Conservation (phyloP, 2,329 filamentous ascomycete species). For the Aspergillus puulaauensis region DNA sequence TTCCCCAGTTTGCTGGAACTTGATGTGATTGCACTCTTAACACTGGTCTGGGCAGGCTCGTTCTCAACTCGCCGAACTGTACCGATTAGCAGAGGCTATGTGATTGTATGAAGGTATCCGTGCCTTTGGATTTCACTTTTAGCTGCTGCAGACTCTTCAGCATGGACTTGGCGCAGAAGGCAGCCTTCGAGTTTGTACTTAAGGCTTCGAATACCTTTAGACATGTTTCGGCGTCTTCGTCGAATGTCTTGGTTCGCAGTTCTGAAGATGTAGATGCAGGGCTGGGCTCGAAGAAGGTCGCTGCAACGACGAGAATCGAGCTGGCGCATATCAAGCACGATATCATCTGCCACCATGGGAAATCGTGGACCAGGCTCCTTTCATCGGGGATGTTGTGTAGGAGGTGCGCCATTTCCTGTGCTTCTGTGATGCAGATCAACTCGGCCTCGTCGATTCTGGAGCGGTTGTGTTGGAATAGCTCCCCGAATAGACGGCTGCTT, state of each 20-base stretch:
- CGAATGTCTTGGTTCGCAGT: constrained; percentile 17
- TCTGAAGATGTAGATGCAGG: constrained; percentile 10
- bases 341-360: constrained; percentile 48
- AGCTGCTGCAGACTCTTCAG: constrained; percentile 46
- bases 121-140: not conserved
- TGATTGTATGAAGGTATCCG: no score
- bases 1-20: not conserved
- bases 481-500: constrained; percentile 18
- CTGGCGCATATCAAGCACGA: constrained; percentile 44
- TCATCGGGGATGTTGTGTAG: constrained; percentile 38
- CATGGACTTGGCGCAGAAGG: constrained; percentile 51
- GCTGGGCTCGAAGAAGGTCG: constrained; percentile 13
- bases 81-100: no score
- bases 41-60: not conserved
- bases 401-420: constrained; percentile 36
- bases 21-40: not conserved
- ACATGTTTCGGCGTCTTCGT: constrained; percentile 41
- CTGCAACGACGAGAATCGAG: constrained; percentile 40
- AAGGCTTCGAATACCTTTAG: constrained; percentile 39
- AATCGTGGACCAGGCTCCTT: constrained; percentile 39
- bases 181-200: constrained; percentile 35
- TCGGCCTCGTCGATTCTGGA: constrained; percentile 22
- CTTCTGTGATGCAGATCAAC: constrained; percentile 34
- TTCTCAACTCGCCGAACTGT: no score
- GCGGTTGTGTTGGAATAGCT: constrained; percentile 13